Evolutionary conservation across 2,329 filamentous ascomycete species (phyloP), one percentile per base, ranked within the genome.

Genomic region (Karstenula rhodostoma): DNA sequence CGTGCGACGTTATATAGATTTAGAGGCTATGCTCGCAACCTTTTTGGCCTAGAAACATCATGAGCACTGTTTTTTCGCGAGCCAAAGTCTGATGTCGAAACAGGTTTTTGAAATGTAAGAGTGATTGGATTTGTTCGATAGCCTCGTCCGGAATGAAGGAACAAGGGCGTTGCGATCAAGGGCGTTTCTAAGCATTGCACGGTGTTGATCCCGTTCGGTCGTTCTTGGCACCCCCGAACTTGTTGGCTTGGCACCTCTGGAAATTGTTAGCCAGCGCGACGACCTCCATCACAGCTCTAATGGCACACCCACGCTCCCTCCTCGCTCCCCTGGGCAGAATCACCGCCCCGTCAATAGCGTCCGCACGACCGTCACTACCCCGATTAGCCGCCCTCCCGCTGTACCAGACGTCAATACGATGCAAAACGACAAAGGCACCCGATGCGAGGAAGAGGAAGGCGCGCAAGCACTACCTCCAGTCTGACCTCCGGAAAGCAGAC

Each of bases 391-490:
- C 73, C 51, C 61, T 75, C 59, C 66, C 73, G 44, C 67, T 72
- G 63, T 77, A 78, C n/a, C 48, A 51, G 32, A 15, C 35, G 62
- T 74, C 79, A 57, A 65, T 79, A 62, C 79, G 80, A 72, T 75
- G 70, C 66, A 78, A 79, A 57, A 66, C 73, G 13, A 76, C 75
- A 56, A 80, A 80, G 65, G 74, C 77, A 23, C 68, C 72, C 47
- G 76, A 76, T 27, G 80, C 73, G 22, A 81, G 82, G 64, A 72
- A 72, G 64, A 72, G 71, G 73, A 92, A 92, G 79, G 83, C 86
- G 12, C 87, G 86, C 63, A 87, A 86, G 65, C 85, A 87, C 33
- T 93, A 88, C 75, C 85, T 88, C 65, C 83, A 85, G 60, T 84
- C 85, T 64, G 83, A 88, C 64, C 77, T 94, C 65, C 86, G 86